Base-by-base conservation (phyloP, 768 basidiomycete species). In the Agrocybe pediades region DNA sequence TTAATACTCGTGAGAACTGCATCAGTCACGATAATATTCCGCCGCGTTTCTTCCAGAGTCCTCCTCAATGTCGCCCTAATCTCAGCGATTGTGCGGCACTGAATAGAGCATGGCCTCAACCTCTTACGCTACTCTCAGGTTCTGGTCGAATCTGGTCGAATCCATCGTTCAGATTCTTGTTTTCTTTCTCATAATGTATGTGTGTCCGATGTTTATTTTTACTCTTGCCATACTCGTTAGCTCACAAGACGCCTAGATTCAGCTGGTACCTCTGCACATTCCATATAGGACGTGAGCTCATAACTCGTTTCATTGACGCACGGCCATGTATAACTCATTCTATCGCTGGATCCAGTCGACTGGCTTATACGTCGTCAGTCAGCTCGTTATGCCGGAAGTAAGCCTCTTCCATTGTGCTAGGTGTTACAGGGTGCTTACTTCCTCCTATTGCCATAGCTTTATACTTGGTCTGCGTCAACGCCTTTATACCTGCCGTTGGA, bases 241-340 rank as follows among this genome's bases (percentile, higher is more conserved):
- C 42, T 20, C 46, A 26, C 26, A 21, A 47, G 24, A 25, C 23
- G n/a, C n/a, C n/a, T n/a, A 74, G 73, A 30, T 72, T 65, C 56
- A 65, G 70, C 45, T 72, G 68, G 71, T 72, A 71, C 57, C 51
- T 70, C 13, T 58, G 60, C 41, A 69, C 65, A 3, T 65, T 71
- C 53, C 58, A 71, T 23, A 54, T 74, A 41, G 71, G 70, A 43
- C 43, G 73, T 72, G 46, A 41, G 67, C 62, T 8, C 1, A 71
- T 71, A 49, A 40, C 65, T 62, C 13, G 0, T 44, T 55, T 7
- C 39, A 39, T 54, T 20, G 30, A n/a, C 25, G 27, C 26, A 20
- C n/a, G 6, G 19, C 20, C 25, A 30, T n/a, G 33, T 6, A 33
- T 26, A n/a, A n/a, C 27, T 15, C 41, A 19, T 41, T 23, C 20